These are phyloP conservation scores for Phytophthora podocarpi DNA, from an alignment of 352 stramenopile genomes.

Conservation along the genomic window DNA sequence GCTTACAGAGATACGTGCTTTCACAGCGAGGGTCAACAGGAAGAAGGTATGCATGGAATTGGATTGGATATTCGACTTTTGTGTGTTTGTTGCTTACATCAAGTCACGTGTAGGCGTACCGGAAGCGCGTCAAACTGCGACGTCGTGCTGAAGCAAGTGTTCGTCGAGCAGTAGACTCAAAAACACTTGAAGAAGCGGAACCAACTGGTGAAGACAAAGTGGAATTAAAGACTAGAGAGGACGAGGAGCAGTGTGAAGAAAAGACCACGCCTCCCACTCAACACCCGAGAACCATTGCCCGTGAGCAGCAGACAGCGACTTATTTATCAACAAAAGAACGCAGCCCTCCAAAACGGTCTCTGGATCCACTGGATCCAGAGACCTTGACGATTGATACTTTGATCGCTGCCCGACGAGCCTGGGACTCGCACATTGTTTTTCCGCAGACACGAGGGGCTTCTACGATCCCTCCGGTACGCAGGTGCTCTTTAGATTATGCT, in stretches of 20 bases:
- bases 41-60: conserved; percentile 29
- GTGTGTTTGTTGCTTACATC: neutral
- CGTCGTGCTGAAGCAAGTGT: conserved; percentile 27
- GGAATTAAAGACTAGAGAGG: neutral
- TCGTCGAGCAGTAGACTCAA: conserved; percentile 10
- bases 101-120: conserved; percentile 24
- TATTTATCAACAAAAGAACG: neutral
- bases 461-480: conserved; percentile 43
- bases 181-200: neutral
- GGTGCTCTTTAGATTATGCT: neutral
- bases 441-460: conserved; percentile 35
- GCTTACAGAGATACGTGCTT: conserved; percentile 20
- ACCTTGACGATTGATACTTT: conserved; percentile 38
- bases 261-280: neutral
- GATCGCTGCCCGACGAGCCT: conserved; percentile 40
- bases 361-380: conserved; percentile 34
- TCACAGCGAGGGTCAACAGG: conserved; percentile 31
- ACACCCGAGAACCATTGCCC: neutral
- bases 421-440: conserved; percentile 41
- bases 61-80: neutral
- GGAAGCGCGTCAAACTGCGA: conserved; percentile 30
- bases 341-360: neutral
- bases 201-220: neutral
- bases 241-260: neutral
- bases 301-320: neutral